Evolutionary conservation across 768 basidiomycete genomes (phyloP).

Genomic region (Glaciozyma martinii): DNA sequence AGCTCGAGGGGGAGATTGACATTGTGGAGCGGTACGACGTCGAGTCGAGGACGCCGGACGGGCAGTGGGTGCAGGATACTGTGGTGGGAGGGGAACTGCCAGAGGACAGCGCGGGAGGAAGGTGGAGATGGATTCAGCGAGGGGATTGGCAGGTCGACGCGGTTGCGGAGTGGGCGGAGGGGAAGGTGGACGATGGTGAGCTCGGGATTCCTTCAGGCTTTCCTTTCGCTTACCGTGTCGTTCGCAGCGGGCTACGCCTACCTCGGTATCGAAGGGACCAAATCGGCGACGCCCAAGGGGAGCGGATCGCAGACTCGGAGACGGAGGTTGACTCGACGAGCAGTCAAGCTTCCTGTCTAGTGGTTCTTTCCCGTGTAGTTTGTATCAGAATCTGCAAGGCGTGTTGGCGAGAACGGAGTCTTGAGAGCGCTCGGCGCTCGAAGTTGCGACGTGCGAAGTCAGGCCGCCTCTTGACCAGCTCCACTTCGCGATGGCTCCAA

Average conservation of each 20-base stretch:
- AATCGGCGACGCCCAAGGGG: neutral
- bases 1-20: constrained; percentile 17
- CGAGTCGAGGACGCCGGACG: constrained; percentile 16
- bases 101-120: neutral
- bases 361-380: too few species aligned
- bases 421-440: too few species aligned
- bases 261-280: constrained; percentile 14
- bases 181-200: constrained; percentile 15
- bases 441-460: too few species aligned
- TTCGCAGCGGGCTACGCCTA: constrained; percentile 22
- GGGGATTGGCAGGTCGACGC: constrained; percentile 16
- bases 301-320: neutral
- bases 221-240: neutral
- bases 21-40: constrained; percentile 24
- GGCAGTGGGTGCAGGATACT: constrained; percentile 12
- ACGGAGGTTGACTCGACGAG: constrained; percentile 7
- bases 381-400: too few species aligned
- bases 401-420: too few species aligned
- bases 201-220: too few species aligned
- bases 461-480: too few species aligned
- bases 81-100: constrained; percentile 19
- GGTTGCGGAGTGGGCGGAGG: constrained; percentile 3
- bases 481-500: constrained; percentile 2
- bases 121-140: neutral
- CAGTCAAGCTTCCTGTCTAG: neutral